Evolutionary conservation across 768 basidiomycete genomes (phyloP).

Genomic region (Fistulinella prunicolor): DNA sequence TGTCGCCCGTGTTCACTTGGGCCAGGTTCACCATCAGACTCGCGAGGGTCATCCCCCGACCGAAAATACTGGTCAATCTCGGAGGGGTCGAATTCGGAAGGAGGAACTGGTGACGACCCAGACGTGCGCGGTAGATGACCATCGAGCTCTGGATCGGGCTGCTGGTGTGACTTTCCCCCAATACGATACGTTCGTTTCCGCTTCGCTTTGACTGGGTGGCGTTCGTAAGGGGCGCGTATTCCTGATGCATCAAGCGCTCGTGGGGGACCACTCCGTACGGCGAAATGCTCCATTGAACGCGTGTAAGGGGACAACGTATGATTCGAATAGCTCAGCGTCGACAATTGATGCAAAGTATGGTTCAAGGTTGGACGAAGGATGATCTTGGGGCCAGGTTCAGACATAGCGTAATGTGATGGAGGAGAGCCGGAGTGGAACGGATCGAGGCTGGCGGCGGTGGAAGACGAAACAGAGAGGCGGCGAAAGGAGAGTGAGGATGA

Average conservation of each 20-base stretch:
- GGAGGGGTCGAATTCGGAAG: slow-evolving; percentile 61
- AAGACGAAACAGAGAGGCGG: slow-evolving; percentile 37
- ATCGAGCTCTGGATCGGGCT: slow-evolving; percentile 1
- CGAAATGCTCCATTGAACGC: slow-evolving; percentile 84
- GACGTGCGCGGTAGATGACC: slow-evolving; percentile 15
- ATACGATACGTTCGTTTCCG: slow-evolving; percentile 72
- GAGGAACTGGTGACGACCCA: slow-evolving; percentile 35
- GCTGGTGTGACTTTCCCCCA: slow-evolving; percentile 33
- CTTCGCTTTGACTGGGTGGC: slow-evolving; percentile 64
- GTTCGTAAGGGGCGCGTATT: slow-evolving; percentile 37
- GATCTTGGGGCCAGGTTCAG: slow-evolving; percentile 52
- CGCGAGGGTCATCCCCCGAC: slow-evolving; percentile 24
- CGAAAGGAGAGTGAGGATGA: slow-evolving; percentile 17
- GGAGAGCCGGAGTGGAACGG: slow-evolving; percentile 36
- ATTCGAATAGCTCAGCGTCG: slow-evolving; percentile 82
- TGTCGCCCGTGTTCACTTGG: background rate
- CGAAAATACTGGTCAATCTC: slow-evolving; percentile 79
- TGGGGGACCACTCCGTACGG: slow-evolving; percentile 85
- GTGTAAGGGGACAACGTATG: slow-evolving; percentile 96
- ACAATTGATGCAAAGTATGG: slow-evolving; percentile 79
- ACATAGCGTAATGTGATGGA: slow-evolving; percentile 29
- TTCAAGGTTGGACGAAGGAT: slow-evolving; percentile 64
- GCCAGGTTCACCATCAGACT: background rate
- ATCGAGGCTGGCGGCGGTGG: slow-evolving; percentile 24
- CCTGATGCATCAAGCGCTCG: slow-evolving; percentile 38